Conservation (phyloP, 768 basidiomycete genomes). For the Kwoniella newhampshirensis region DNA sequence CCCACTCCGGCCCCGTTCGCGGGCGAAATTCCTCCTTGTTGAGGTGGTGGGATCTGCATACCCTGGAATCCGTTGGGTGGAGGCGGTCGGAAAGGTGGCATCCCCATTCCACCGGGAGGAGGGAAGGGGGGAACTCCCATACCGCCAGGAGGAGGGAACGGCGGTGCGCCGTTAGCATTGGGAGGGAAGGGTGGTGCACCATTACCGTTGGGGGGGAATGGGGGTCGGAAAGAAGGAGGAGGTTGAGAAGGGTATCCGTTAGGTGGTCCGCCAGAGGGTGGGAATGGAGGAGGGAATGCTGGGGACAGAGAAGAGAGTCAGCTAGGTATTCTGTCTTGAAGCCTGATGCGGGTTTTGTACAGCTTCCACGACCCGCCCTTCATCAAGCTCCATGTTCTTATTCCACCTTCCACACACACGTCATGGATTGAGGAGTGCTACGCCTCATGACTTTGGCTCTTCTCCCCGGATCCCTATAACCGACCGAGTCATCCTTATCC, state of each 20-base stretch:
- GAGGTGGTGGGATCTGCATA: slow-evolving; percentile 10
- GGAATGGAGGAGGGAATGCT: slow-evolving; percentile 23
- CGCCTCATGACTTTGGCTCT: too few species aligned
- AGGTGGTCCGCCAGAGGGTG: slow-evolving; percentile 17
- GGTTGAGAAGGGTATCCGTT: slow-evolving; percentile 25
- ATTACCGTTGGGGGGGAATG: slow-evolving; percentile 25
- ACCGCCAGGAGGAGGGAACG: slow-evolving; percentile 19
- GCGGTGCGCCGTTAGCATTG: slow-evolving; percentile 3
- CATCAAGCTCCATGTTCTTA: too few species aligned
- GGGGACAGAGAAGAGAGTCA: not conserved
- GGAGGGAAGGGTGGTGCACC: slow-evolving; percentile 34
- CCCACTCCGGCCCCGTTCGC: not conserved
- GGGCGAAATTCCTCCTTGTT: not conserved
- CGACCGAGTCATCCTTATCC: too few species aligned
- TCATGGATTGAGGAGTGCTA: too few species aligned
- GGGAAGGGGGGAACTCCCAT: slow-evolving; percentile 22
- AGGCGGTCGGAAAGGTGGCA: slow-evolving; percentile 10
- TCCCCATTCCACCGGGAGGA: slow-evolving; percentile 2
- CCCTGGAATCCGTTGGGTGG: slow-evolving; percentile 5
- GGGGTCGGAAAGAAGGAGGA: slow-evolving; percentile 28
- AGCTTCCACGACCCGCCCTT: too few species aligned
- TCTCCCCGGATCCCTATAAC: too few species aligned
- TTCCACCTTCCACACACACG: too few species aligned
- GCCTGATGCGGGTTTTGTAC: not conserved
- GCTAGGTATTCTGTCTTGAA: not conserved